Conservation (phyloP, 345 rosid genomes). For the Eucalyptus curtisii region DNA sequence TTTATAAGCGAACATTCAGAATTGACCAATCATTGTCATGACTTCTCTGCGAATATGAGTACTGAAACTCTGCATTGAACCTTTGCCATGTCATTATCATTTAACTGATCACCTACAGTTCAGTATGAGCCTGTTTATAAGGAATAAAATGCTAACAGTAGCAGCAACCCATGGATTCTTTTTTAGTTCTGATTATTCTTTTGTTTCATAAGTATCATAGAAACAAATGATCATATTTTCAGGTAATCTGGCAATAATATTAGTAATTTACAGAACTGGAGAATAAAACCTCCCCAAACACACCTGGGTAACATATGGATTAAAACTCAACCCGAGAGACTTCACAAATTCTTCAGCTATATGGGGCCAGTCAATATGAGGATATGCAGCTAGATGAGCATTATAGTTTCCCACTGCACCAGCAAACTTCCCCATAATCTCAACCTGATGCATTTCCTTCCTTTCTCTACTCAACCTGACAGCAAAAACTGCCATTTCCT, state of each 20-base stretch:
- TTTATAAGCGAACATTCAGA: not conserved
- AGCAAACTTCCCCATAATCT: constrained; percentile 86
- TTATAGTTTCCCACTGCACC: constrained; percentile 98
- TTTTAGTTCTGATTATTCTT: not conserved
- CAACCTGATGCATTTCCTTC: constrained; percentile 53
- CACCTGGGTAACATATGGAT: constrained; percentile 92
- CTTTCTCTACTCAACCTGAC: constrained; percentile 74
- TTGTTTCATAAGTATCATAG: not conserved
- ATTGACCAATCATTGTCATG: not conserved
- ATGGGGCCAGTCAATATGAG: constrained; percentile 59
- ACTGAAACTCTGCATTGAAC: not conserved
- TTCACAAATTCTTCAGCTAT: constrained; percentile 72
- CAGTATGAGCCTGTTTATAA: not conserved
- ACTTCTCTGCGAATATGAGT: not conserved
- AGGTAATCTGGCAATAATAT: not conserved
- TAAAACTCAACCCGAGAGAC: constrained; percentile 76
- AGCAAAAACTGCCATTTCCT: constrained; percentile 93
- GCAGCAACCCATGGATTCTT: not conserved
- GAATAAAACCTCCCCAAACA: not conserved
- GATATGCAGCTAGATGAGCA: constrained; percentile 87
- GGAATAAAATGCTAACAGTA: not conserved
- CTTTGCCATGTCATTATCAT: not conserved
- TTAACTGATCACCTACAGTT: not conserved
- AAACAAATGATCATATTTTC: not conserved
- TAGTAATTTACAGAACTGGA: not conserved